phyloP scores from a whole-genome alignment of 1,139 yeast genomes.

The Debaryomyces sp. region DNA sequence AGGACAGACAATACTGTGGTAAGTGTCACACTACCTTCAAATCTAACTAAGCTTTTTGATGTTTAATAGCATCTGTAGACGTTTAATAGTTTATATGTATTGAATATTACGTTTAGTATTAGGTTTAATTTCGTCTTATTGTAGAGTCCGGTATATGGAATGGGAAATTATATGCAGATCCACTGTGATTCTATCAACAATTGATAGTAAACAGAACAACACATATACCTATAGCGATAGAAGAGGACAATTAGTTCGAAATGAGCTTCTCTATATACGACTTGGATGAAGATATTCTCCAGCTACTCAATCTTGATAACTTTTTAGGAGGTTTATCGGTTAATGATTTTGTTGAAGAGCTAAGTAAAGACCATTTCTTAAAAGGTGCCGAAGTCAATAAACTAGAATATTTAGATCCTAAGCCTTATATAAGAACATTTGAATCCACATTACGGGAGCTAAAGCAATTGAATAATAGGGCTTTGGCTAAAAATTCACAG shows the following conservation, averaged over 20 bases:
- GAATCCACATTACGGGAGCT: conserved; percentile 82
- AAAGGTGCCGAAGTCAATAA: conserved; percentile 59
- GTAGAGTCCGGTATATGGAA: not conserved
- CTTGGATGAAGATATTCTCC: conserved; percentile 72
- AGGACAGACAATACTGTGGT: conserved; percentile 99
- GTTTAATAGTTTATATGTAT: conserved; percentile 2
- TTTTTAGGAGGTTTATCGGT: conserved; percentile 73
- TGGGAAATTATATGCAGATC: not conserved
- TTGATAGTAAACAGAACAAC: not conserved
- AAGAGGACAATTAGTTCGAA: not conserved
- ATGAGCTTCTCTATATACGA: conserved; percentile 53
- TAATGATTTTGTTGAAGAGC: conserved; percentile 79
- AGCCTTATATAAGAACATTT: conserved; percentile 91
- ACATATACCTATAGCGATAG: not conserved
- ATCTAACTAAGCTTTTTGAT: conserved; percentile 40
- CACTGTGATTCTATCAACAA: not conserved
- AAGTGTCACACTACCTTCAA: conserved; percentile 96
- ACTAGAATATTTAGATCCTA: conserved; percentile 74
- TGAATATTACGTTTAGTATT: conserved; percentile 5
- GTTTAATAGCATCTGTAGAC: conserved; percentile 3
- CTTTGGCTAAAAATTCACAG: conserved; percentile 47
- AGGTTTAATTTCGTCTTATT: not conserved
- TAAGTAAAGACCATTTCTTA: conserved; percentile 69
- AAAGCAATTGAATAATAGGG: conserved; percentile 58
- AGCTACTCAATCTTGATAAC: conserved; percentile 67